Conservation (phyloP, 2,329 filamentous ascomycete species). For the Sarocladiaceae sp. region DNA sequence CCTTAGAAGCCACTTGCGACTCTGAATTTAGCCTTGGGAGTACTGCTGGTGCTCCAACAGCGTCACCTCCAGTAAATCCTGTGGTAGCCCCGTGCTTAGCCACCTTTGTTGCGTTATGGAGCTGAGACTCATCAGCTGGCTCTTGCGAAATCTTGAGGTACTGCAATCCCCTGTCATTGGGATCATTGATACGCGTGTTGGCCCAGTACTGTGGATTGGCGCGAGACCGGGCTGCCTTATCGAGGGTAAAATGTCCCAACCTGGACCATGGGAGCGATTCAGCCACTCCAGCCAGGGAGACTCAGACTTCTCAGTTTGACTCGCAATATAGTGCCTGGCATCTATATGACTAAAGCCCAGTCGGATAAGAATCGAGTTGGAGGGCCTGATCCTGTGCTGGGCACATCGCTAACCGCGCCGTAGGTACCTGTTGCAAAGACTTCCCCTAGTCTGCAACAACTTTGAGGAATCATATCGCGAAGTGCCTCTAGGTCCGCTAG, state of each 20-base stretch:
- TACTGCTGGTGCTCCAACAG: not conserved
- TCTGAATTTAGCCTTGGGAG: not conserved
- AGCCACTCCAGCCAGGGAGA: not conserved
- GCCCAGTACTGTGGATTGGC: not conserved
- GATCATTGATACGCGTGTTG: not conserved
- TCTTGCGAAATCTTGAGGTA: not conserved
- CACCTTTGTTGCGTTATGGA: not conserved
- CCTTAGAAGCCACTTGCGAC: not conserved
- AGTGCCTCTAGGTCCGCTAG: not conserved
- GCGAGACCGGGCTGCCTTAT: not conserved
- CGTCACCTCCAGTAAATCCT: not conserved
- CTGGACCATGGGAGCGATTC: not conserved
- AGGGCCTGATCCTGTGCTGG: not conserved
- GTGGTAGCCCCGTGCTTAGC: not conserved
- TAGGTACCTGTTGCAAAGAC: conserved; percentile 1
- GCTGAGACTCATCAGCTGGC: not conserved
- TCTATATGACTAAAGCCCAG: not conserved
- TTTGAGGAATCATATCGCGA: not conserved
- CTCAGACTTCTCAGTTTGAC: not conserved
- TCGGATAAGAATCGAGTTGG: not conserved
- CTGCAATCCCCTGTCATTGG: not conserved
- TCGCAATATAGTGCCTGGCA: not conserved
- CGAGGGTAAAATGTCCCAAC: not conserved
- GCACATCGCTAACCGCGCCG: not conserved
- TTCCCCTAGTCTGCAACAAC: not conserved